Conservation (phyloP, 1,284 basidiomycete species). For the Rhodotorula sp. region DNA sequence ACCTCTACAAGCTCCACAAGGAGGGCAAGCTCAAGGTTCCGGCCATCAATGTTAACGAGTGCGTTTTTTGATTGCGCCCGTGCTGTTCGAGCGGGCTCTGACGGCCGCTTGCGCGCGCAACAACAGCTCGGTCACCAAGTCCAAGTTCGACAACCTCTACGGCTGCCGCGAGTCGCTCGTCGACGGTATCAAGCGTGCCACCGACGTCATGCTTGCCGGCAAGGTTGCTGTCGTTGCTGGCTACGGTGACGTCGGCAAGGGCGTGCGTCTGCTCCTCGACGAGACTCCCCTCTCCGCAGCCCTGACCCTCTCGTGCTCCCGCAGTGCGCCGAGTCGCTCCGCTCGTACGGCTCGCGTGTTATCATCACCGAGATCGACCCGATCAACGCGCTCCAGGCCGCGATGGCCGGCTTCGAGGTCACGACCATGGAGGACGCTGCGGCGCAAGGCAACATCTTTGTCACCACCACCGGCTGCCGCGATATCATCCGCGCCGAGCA, state of each 20-base stretch:
- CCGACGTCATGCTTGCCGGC: conserved; percentile 99
- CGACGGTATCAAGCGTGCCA: conserved; percentile 99
- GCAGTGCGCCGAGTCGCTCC: conserved; percentile 95
- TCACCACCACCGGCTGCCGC: conserved; percentile 98
- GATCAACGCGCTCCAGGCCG: conserved; percentile 98
- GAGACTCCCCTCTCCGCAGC: conserved; percentile 18
- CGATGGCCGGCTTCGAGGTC: conserved; percentile 99
- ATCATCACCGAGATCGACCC: conserved; percentile 98
- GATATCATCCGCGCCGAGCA: conserved; percentile 95
- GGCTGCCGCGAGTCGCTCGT: conserved; percentile 99
- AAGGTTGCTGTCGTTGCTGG: conserved; percentile 99
- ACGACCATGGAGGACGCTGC: conserved; percentile 98
- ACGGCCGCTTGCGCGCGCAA: not conserved
- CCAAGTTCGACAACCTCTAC: conserved; percentile 88
- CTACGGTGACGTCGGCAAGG: conserved; percentile 99
- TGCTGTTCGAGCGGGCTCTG: not conserved
- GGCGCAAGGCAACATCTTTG: conserved; percentile 84
- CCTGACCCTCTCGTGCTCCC: not conserved
- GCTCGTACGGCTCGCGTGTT: conserved; percentile 94
- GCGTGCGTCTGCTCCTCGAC: conserved; percentile 62
- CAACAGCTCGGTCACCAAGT: conserved; percentile 86
- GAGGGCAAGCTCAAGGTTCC: conserved; percentile 95
- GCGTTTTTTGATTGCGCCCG: not conserved
- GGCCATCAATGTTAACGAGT: conserved; percentile 96
- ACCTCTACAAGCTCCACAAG: conserved; percentile 96